Evolutionary conservation across 352 stramenopile genomes (phyloP).

Genomic region (Phytopythium chamaehyphon): DNA sequence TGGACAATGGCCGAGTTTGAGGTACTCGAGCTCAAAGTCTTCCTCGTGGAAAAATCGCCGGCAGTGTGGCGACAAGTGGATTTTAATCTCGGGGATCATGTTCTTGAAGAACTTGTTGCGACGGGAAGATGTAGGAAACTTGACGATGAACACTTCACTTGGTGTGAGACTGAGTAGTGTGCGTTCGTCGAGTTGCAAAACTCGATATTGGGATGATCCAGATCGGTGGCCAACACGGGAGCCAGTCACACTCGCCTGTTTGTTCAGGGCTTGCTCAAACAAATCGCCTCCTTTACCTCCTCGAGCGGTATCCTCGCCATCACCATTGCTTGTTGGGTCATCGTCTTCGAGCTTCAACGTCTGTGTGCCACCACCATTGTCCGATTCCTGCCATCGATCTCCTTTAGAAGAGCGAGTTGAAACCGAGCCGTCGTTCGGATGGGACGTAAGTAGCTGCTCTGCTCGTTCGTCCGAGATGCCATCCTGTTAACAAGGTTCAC

Average conservation of each 20-base stretch:
- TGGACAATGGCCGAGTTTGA: conserved; percentile 85
- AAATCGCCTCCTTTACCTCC: conserved; percentile 26
- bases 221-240: conserved; percentile 37
- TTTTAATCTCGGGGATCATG: conserved; percentile 93
- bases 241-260: conserved; percentile 44
- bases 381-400: conserved; percentile 53
- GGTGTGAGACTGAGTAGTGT: conserved; percentile 64
- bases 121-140: conserved; percentile 56
- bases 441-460: conserved; percentile 69
- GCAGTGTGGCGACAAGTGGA: conserved; percentile 88
- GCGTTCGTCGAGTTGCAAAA: conserved; percentile 76
- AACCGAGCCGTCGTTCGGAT: conserved; percentile 30
- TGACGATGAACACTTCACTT: conserved; percentile 86
- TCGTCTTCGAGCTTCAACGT: conserved; percentile 80
- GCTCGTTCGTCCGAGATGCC: conserved; percentile 82
- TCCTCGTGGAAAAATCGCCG: conserved; percentile 94
- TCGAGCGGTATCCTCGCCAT: conserved; percentile 30
- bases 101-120: conserved; percentile 86
- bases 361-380: conserved; percentile 61
- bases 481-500: conserved; percentile 20
- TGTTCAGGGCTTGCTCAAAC: conserved; percentile 87
- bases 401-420: background rate
- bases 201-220: conserved; percentile 47
- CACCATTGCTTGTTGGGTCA: conserved; percentile 32
- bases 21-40: conserved; percentile 94